Conservation (phyloP, 1,284 basidiomycete genomes). For the Phlebopus sp. region DNA sequence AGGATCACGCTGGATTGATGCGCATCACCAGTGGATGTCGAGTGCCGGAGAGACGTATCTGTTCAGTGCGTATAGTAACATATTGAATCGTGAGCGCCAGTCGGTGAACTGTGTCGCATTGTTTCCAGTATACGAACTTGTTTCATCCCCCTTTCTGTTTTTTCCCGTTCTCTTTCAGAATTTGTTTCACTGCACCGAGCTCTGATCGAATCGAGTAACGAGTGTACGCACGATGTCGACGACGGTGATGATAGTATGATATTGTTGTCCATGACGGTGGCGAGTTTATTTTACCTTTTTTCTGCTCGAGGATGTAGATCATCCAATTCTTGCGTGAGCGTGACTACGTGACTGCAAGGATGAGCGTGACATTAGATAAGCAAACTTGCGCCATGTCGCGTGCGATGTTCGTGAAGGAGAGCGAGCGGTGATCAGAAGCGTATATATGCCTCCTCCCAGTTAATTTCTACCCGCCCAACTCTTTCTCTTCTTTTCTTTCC, state of each 20-base stretch:
- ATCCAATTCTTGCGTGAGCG: background rate
- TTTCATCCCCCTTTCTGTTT: conserved; percentile 3
- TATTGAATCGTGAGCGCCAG: conserved; percentile 31
- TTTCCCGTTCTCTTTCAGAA: conserved; percentile 7
- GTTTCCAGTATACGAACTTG: conserved; percentile 9
- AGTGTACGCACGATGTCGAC: conserved; percentile 14
- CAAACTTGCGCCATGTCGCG: conserved; percentile 27
- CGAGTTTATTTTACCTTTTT: too few species aligned
- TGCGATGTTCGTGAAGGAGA: conserved; percentile 8
- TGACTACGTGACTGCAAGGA: background rate
- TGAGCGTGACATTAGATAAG: background rate
- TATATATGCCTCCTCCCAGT: background rate
- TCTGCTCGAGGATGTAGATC: background rate
- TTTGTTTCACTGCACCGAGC: background rate
- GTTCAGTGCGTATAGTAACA: conserved; percentile 36
- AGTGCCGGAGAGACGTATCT: conserved; percentile 23
- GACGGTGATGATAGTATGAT: background rate
- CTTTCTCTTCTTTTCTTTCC: background rate
- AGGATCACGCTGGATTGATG: conserved; percentile 85
- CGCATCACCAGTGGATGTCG: conserved; percentile 22
- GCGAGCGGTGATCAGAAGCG: background rate
- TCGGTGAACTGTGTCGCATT: conserved; percentile 14
- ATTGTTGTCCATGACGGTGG: background rate
- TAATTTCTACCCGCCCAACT: background rate
- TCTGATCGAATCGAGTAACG: conserved; percentile 1